Percentiles rank a stretch among this genome's conserved stretches.
Evolutionary conservation across 2,329 filamentous ascomycete genomes (phyloP).

Genomic region (Diaporthe caulivora): DNA sequence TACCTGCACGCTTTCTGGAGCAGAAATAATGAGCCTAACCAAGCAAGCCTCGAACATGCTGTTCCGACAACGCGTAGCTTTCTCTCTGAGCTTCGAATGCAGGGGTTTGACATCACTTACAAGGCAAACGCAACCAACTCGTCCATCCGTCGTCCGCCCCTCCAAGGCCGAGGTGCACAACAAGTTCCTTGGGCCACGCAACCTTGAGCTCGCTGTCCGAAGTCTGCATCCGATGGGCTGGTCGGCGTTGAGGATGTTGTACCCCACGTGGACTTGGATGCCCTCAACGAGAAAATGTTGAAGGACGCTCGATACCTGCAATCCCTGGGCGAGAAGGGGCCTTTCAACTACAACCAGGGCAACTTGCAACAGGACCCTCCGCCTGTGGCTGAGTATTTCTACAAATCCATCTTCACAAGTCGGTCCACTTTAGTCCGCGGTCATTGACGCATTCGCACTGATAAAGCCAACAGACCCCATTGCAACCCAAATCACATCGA

Average conservation of each 20-base stretch:
- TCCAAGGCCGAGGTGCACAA: constrained; percentile 56
- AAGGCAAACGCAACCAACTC: background rate
- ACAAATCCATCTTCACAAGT: constrained; percentile 67
- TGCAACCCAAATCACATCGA: constrained; percentile 67
- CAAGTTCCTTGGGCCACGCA: constrained; percentile 57
- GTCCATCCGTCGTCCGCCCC: constrained; percentile 47
- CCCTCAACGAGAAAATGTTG: constrained; percentile 70
- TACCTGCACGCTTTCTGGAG: background rate
- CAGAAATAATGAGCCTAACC: background rate
- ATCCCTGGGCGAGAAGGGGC: constrained; percentile 63
- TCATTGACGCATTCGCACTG: background rate
- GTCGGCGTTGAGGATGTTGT: constrained; percentile 68
- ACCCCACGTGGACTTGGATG: constrained; percentile 63
- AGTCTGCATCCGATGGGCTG: constrained; percentile 66
- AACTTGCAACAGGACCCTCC: constrained; percentile 74
- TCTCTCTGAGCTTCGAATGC: background rate
- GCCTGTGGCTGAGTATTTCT: constrained; percentile 61
- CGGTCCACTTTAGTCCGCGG: constrained; percentile 36
- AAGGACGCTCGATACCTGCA: constrained; percentile 66
- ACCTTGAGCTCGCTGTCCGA: constrained; percentile 67
- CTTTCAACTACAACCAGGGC: constrained; percentile 73
- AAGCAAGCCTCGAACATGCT: background rate
- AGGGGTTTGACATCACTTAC: constrained; percentile 10
- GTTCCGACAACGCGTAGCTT: background rate
- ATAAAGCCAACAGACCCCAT: constrained; percentile 57